Evolutionary conservation across 129 eudicot genomes (phyloP).

Genomic region (Centaurea solstitialis): DNA sequence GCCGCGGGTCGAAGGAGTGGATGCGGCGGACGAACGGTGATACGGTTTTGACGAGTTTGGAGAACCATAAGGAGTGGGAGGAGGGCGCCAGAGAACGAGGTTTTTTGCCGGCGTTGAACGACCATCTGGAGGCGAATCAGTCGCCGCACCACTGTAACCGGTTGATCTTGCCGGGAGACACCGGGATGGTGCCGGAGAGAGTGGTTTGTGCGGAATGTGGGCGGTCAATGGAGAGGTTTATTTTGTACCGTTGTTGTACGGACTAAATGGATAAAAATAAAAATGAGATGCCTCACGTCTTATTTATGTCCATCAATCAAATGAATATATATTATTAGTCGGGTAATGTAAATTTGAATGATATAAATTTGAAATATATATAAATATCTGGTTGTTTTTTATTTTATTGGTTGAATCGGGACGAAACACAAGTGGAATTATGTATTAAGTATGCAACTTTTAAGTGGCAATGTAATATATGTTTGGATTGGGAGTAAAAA

Average conservation of each 20-base stretch:
- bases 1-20: constrained; percentile 44
- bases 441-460: too few species aligned
- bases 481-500: background rate
- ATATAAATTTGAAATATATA: too few species aligned
- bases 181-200: constrained; percentile 51
- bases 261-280: constrained; percentile 24
- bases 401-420: too few species aligned
- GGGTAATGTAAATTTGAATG: too few species aligned
- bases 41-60: constrained; percentile 37
- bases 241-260: constrained; percentile 85
- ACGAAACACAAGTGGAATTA: too few species aligned
- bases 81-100: constrained; percentile 29
- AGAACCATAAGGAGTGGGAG: constrained; percentile 43
- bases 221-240: constrained; percentile 63
- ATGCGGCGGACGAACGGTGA: constrained; percentile 51
- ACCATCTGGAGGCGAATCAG: constrained; percentile 39
- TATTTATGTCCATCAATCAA: too few species aligned
- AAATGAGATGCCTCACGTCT: too few species aligned
- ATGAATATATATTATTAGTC: too few species aligned
- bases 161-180: constrained; percentile 52
- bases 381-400: too few species aligned
- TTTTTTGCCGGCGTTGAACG: constrained; percentile 46
- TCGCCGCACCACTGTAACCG: constrained; percentile 68
- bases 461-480: too few species aligned
- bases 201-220: constrained; percentile 73